A percentile compares a stretch with the other conserved stretches of the same genome.
These are phyloP conservation scores for Taxillus chinensis DNA, from an alignment of 164 flowering plant genomes.

Conservation along the genomic window DNA sequence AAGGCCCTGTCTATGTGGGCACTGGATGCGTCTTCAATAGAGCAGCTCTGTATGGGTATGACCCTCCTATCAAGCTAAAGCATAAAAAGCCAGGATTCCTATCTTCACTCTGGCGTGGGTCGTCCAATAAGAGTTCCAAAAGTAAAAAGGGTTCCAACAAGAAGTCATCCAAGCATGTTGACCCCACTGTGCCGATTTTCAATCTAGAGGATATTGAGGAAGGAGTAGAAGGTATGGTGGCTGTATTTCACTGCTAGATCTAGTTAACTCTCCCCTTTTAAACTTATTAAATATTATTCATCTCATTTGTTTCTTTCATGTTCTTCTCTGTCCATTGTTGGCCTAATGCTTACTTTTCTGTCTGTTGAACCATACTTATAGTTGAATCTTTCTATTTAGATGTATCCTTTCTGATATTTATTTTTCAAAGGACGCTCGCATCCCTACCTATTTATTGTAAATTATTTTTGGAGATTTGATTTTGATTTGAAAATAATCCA, in stretches of 20 bases:
- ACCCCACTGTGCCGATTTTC: slow-evolving; percentile 71
- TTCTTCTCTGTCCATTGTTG: not conserved
- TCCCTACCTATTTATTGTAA: too few relatives aligned
- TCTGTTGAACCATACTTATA: too few relatives aligned
- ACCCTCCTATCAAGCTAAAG: slow-evolving; percentile 76
- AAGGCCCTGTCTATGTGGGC: slow-evolving; percentile 98
- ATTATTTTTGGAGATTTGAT: too few relatives aligned
- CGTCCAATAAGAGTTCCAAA: slow-evolving; percentile 46
- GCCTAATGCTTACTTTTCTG: not conserved
- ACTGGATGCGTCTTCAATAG: slow-evolving; percentile 96
- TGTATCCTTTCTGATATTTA: too few relatives aligned
- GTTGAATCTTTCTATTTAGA: too few relatives aligned
- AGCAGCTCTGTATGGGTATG: slow-evolving; percentile 87
- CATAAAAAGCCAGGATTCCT: slow-evolving; percentile 41
- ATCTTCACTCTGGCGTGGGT: slow-evolving; percentile 65
- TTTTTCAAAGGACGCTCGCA: too few relatives aligned
- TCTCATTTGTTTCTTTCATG: not conserved
- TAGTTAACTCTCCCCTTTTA: not conserved
- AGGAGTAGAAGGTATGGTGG: slow-evolving; percentile 71
- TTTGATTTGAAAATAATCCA: too few relatives aligned
- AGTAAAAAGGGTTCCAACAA: slow-evolving; percentile 53
- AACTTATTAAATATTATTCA: not conserved
- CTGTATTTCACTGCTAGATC: not conserved
- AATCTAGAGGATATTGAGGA: slow-evolving; percentile 87
- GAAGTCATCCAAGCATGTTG: slow-evolving; percentile 50